Percentiles rank a stretch among this genome's conserved stretches.
Conservation (phyloP, 2,329 filamentous ascomycete genomes). For the Dothiorella sarmentorum region DNA sequence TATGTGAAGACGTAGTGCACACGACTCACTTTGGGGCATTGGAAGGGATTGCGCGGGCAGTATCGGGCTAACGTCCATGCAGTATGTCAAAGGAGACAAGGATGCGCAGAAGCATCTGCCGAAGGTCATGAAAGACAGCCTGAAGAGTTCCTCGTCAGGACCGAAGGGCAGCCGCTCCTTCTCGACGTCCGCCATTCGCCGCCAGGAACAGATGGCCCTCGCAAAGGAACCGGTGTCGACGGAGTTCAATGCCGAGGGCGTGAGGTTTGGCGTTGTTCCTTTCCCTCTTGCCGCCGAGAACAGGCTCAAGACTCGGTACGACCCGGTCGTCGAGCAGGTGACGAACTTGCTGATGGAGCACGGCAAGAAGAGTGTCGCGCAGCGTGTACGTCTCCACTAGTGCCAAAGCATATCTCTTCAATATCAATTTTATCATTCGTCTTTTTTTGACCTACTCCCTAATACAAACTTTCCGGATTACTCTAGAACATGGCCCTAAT, state of each 20-base stretch:
- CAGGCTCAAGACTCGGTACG: constrained; percentile 77
- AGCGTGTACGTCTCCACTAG: constrained; percentile 61
- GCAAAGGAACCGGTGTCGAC: constrained; percentile 21
- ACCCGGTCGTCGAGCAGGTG: constrained; percentile 79
- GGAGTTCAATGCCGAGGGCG: constrained; percentile 42
- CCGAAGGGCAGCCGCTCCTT: constrained; percentile 52
- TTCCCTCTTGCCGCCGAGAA: constrained; percentile 60
- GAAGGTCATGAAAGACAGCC: constrained; percentile 62
- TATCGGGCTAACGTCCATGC: constrained; percentile 4
- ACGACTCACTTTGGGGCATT: not conserved
- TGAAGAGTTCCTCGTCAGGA: constrained; percentile 40
- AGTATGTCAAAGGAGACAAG: constrained; percentile 64
- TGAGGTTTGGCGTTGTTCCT: constrained; percentile 73
- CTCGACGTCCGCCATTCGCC: constrained; percentile 52
- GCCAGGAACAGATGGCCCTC: constrained; percentile 22
- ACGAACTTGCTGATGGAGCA: constrained; percentile 88
- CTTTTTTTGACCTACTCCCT: too few relatives aligned
- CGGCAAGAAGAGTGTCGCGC: constrained; percentile 86
- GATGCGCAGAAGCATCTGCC: constrained; percentile 61
- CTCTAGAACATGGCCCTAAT: constrained; percentile 85
- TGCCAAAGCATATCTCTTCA: too few relatives aligned
- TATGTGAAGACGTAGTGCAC: constrained; percentile 33
- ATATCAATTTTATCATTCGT: too few relatives aligned
- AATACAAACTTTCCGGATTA: too few relatives aligned
- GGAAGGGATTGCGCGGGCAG: constrained; percentile 19